Conservation (phyloP, 345 rosid species). For the Gossypium longicalyx region DNA sequence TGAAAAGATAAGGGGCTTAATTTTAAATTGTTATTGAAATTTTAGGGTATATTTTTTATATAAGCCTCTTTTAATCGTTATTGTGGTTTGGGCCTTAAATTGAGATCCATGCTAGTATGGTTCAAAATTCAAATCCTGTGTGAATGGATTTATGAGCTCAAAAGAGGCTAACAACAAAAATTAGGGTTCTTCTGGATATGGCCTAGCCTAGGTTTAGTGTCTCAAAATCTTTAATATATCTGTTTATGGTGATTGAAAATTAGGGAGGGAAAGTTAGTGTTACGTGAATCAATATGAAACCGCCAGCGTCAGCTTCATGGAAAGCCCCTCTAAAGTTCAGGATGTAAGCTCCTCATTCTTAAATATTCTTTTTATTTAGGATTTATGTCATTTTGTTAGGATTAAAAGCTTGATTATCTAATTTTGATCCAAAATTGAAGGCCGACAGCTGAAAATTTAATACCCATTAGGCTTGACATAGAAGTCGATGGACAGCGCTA, state of each 20-base stretch:
- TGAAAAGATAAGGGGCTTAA: too few species aligned
- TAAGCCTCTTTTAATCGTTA: background rate
- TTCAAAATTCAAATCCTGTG: background rate
- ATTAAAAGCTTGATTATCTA: background rate
- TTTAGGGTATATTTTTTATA: too few species aligned
- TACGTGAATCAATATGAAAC: constrained; percentile 40
- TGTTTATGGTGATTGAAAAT: background rate
- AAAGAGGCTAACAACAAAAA: background rate
- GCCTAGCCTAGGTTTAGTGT: background rate
- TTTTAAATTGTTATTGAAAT: too few species aligned
- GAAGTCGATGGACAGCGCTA: constrained; percentile 86
- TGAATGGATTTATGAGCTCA: background rate
- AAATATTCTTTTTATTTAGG: background rate
- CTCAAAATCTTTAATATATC: background rate
- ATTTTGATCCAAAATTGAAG: constrained; percentile 30
- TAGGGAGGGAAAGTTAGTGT: background rate
- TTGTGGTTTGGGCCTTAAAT: background rate
- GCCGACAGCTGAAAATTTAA: constrained; percentile 83
- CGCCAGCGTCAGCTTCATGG: constrained; percentile 34
- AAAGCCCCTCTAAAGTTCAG: constrained; percentile 71
- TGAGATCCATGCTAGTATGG: background rate
- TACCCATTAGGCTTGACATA: constrained; percentile 88
- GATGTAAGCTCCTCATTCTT: constrained; percentile 56
- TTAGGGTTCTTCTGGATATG: background rate
- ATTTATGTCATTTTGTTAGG: background rate